Base-by-base conservation (phyloP, 2,329 filamentous ascomycete species). In the Fusarium equiseti region DNA sequence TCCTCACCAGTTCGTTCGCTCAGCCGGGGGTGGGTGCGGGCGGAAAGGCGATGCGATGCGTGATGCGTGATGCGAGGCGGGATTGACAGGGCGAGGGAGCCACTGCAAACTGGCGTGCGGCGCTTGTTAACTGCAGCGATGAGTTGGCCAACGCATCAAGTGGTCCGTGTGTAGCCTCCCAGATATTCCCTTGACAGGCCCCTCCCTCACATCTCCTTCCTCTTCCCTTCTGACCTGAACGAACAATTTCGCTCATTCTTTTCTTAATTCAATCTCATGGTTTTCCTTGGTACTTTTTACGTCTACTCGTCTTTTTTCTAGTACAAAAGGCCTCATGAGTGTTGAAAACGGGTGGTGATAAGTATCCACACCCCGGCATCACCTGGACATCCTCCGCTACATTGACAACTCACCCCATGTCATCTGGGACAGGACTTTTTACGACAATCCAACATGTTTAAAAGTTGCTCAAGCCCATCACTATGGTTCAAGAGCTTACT, bases 71-170 rank as follows among this genome's bases (percentile, higher is more conserved):
- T 70, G 70, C 62, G 66, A 70, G 57, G 49, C 67, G 63, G 69
- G 69, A 70, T 73, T 71, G 71, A 77, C 71, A 70, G 67, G 71
- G 69, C 66, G 62, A 67, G 52, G 58, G 71, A 70, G 60, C 60
- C 66, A 61, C 49, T 65, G 44, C 67, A 71, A 71, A 69, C 62
- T 62, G 67, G 67, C 62, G 67, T 71, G 68, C 74, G 74, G 75
- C 75, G 74, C 76, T 76, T 78, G 77, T 74, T 75, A 76, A 76
- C 78, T 90, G 79, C 79, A 81, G 70, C 78, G 77, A 80, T 81
- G 79, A 79, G 79, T 78, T 81, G 79, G 79, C 79, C 79, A 81
- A 80, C 79, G 78, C 79, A 81, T 79, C 78, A 80, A 79, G 79
- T 81, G 80, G 79, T 77, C 79, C 80, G 78, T 81, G 79, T 80